Evolutionary conservation across 1,284 basidiomycete species (phyloP), one percentile per base, ranked within the genome.

Genomic region (Malassezia japonica): DNA sequence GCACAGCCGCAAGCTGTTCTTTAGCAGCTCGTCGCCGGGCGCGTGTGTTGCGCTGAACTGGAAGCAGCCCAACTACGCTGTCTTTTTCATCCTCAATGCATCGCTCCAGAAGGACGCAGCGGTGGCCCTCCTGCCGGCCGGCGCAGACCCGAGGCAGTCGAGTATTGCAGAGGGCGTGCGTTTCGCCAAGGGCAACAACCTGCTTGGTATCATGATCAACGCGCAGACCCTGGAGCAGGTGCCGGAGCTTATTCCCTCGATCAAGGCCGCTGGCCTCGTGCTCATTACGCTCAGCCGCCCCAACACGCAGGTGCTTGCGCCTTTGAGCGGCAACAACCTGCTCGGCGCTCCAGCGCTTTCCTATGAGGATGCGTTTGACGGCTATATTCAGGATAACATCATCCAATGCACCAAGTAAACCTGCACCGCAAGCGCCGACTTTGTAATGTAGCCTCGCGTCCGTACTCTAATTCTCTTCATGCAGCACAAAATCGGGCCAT

Each of bases 31-130:
- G 5, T 62, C 59, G 23, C 68, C 70, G 6, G 69, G 65, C 20
- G 70, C 67, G 4, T 72, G 70, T 50, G 82, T 85, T 3, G 83
- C 85, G 15, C 74, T 98, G 49, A 96, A 98, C 74, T 96, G 94
- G 91, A 99, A 99, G 76, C 94, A 99, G 75, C 94, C 94, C 15
- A 98, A 98, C 74, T 95, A 95, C 78, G 89, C 94, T 46, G 92
- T 98, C 25, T 94, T 98, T 76, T 87, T 96, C 73, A 83, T 84
- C 7, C 85, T 86, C 10, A 82, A 83, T 67, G 94, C 45, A 3
- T 38, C 50, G n/a, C 38, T 53, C 3, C 27, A 32, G 4, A 16
- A 36, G 27, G 32, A 3, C 55, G 55, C 21, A 34, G 49, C 34
- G 33, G 70, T 27, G 56, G 74, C 3, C 74, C 76, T 74, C 75